A percentile compares a stretch with the other conserved stretches of the same genome.
phyloP scores from a whole-genome alignment of 2,329 filamentous ascomycete species.

The Epichloe sp. region DNA sequence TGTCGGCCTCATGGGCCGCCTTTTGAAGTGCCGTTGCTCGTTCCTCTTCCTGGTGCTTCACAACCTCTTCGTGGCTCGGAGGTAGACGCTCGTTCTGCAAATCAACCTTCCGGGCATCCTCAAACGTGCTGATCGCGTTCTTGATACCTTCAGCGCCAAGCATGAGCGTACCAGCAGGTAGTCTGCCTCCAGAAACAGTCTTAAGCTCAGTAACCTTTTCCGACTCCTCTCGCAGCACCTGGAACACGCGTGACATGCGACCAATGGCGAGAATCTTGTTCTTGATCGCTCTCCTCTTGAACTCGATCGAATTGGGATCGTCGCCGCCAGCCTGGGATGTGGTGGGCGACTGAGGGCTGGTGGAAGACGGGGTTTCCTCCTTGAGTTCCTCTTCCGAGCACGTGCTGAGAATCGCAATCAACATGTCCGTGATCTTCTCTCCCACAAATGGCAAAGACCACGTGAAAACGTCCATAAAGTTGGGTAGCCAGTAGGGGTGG shows the following conservation, averaged over 20 bases:
- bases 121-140: conserved; percentile 92
- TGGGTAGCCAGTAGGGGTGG: conserved; percentile 97
- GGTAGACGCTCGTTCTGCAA: conserved; percentile 91
- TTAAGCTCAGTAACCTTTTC: conserved; percentile 96
- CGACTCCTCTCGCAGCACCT: conserved; percentile 92
- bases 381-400: conserved; percentile 98
- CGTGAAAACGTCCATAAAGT: conserved; percentile 99
- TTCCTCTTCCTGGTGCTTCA: conserved; percentile 68
- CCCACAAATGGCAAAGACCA: conserved; percentile 98
- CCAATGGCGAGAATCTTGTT: conserved; percentile 99
- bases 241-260: conserved; percentile 92
- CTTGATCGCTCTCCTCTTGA: conserved; percentile 93
- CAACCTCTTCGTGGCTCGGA: conserved; percentile 83
- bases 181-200: conserved; percentile 81
- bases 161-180: conserved; percentile 95
- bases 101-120: conserved; percentile 94
- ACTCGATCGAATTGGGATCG: conserved; percentile 81
- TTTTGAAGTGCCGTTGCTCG: conserved; percentile 72
- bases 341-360: conserved; percentile 48
- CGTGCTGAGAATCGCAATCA: conserved; percentile 94
- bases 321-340: conserved; percentile 25
- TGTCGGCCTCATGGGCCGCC: conserved; percentile 78
- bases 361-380: conserved; percentile 62
- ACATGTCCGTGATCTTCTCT: conserved; percentile 98
- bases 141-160: conserved; percentile 96